Evolutionary conservation across 257 asterid species (phyloP), one percentile per base, ranked within the genome.

Genomic region (Avicennia marina): DNA sequence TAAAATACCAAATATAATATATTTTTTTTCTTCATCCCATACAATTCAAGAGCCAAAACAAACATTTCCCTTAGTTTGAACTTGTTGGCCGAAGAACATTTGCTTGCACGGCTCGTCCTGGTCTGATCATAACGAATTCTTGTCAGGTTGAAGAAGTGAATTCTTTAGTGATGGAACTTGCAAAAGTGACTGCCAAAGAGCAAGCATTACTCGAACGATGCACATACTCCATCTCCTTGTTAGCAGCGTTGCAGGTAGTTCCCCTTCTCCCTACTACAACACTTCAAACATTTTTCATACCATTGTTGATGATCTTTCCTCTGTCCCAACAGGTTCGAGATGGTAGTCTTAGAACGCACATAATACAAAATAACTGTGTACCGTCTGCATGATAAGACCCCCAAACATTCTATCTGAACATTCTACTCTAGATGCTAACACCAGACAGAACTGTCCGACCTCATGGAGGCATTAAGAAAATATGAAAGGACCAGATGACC

Each of bases 71-170:
- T 7, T 3, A 29, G 33, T 11, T 4, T 36, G 41, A 36, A 0
- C 10, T 4, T 36, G 41, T 5, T 36, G 9, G 13, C n/a, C n/a
- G n/a, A n/a, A n/a, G n/a, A n/a, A n/a, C n/a, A n/a, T n/a, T n/a
- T n/a, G n/a, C n/a, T n/a, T n/a, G n/a, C n/a, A 36, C 13, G 13
- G 3, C 2, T 36, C 10, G 12, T 11, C 10, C 13, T 36, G 10
- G 6, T 7, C 41, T 36, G 10, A 36, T 2, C 71, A 7, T 36
- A 11, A 11, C 9, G 13, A 11, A 36, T 36, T 36, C 2, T 36
- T 36, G 41, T 53, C 79, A 90, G 97, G 94, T 82, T 21, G 87
- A 84, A 66, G 83, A 86, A 70, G 74, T 77, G 67, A 84, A 78
- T 69, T 67, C 74, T 12, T 57, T 82, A 50, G 81, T 74, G 67